A percentile compares a stretch with the other conserved stretches of the same genome.
These are phyloP conservation scores for Trifolium dubium DNA, from an alignment of 306 rosid genomes.

Conservation along the genomic window DNA sequence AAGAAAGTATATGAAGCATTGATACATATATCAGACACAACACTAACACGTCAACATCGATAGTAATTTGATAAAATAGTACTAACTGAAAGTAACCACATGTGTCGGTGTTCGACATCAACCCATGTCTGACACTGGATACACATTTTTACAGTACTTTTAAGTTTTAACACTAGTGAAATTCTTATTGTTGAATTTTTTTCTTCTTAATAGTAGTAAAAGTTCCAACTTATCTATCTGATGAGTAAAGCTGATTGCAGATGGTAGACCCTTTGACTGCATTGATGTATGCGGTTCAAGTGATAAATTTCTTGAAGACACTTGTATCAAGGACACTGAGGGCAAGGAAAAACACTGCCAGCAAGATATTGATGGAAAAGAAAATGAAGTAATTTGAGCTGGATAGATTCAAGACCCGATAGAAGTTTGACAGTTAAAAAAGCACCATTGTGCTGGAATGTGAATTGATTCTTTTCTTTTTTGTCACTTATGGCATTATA, in stretches of 20 bases:
- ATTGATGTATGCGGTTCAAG: slow-evolving; percentile 81
- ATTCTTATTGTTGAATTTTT: no score
- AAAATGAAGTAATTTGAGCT: slow-evolving; percentile 53
- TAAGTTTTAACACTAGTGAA: neutral
- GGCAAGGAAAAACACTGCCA: slow-evolving; percentile 51
- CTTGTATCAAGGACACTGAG: slow-evolving; percentile 58
- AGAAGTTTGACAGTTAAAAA: slow-evolving; percentile 53
- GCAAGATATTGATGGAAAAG: slow-evolving; percentile 21
- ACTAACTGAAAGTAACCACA: neutral
- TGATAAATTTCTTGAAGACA: slow-evolving; percentile 73
- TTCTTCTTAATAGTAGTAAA: neutral
- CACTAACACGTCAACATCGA: neutral
- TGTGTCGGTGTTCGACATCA: neutral
- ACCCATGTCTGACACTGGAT: neutral
- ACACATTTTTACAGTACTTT: neutral
- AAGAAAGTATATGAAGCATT: neutral
- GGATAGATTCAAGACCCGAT: slow-evolving; percentile 56
- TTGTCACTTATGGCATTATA: neutral
- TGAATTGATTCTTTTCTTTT: neutral
- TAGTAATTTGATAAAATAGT: neutral
- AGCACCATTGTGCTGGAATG: neutral
- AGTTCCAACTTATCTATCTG: neutral
- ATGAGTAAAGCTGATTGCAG: slow-evolving; percentile 46
- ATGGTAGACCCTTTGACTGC: slow-evolving; percentile 79
- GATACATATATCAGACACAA: neutral